phyloP scores from a whole-genome alignment of 306 rosid species.

The Citrullus amarus region DNA sequence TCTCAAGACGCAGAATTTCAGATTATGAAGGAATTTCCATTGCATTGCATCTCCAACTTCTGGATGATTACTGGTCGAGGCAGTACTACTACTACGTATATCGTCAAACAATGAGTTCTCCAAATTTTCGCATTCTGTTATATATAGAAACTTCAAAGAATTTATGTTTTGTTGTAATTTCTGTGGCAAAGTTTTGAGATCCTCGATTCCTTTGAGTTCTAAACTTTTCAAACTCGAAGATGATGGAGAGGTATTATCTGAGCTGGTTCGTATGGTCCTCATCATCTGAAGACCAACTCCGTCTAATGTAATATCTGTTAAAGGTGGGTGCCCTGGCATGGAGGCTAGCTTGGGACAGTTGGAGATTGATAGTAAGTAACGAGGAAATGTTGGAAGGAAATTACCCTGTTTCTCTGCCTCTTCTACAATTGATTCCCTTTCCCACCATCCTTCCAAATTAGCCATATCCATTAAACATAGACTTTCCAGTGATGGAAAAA shows the following conservation, averaged over 20 bases:
- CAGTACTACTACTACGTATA: too few species aligned
- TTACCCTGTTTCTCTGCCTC: too few species aligned
- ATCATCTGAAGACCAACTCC: neutral
- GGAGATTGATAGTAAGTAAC: neutral
- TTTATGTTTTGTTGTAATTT: too few species aligned
- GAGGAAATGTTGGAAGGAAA: neutral
- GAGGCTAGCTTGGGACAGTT: neutral
- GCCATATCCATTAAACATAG: neutral
- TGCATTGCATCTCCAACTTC: too few species aligned
- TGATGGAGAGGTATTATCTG: neutral
- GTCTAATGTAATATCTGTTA: neutral
- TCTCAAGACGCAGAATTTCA: neutral
- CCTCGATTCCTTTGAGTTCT: neutral
- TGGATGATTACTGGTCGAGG: too few species aligned
- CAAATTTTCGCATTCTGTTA: too few species aligned
- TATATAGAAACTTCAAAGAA: too few species aligned
- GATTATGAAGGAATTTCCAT: too few species aligned
- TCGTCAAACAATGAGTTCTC: too few species aligned
- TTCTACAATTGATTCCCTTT: neutral
- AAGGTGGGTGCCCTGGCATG: neutral
- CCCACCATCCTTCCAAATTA: neutral
- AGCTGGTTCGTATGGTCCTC: neutral
- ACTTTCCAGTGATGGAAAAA: neutral
- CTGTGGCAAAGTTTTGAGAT: neutral
- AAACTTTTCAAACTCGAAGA: neutral